Evolutionary conservation across 164 flowering plant species (phyloP), one percentile per base, ranked within the genome.

Genomic region (Tetrastigma voinierianum): DNA sequence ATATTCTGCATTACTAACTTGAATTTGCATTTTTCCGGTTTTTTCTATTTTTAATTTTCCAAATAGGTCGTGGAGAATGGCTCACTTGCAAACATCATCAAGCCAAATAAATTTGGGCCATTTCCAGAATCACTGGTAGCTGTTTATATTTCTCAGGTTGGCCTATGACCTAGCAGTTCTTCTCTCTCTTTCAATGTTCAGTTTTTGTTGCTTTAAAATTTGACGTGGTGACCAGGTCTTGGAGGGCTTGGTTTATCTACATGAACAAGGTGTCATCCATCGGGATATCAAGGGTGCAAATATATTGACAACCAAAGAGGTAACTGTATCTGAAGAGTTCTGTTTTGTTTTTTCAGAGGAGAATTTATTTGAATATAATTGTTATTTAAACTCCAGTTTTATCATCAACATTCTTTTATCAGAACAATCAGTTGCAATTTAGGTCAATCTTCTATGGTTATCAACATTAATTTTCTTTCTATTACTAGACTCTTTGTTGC

Each of bases 241-340:
- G 79, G 98, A 96, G 82, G 99, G 99, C 20, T 72, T 96, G 79
- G 99, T 90, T 64, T 96, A 96, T 82, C 82, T 96, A 25, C 98
- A 96, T 77, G 99, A 96, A 74, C 99, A 96, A 76, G 99, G 98
- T 64, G 99, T 96, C 7, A 93, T 96, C 57, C 99, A 96, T 80
- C 86, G 97, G 62, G 99, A 96, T 73, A 96, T 96, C 52, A 96
- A 93, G 83, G 99, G 98, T 74, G 99, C 99, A 69, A 96, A 96
- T 76, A 96, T 96, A 61, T 83, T 96, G 84, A 89, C 93, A 51
- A 96, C 98, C 25, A 96, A 96, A 79, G 99, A 93, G 92, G 99
- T 88, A 78, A 69, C 51, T 23, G 16, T 46, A 20, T 58, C 19
- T 60, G 11, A 16, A 17, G 6, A 32, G 40, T 32, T 20, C 23